These are phyloP conservation scores for Neofusicoccum sp. DNA, from an alignment of 2,329 filamentous ascomycete species.

Conservation along the genomic window DNA sequence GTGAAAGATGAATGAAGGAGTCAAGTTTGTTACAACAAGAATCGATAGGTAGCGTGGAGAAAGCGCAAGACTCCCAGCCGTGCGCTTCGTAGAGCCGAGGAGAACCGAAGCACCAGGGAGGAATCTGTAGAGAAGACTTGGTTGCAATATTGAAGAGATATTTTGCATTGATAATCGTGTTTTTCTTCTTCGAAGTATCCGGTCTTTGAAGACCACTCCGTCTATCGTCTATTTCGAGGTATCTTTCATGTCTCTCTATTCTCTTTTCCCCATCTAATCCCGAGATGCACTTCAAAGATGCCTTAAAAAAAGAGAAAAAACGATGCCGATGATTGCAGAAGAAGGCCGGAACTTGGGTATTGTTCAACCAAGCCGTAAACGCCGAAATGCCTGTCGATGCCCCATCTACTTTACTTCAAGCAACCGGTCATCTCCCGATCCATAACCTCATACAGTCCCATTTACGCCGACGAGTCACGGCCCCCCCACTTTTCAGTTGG, in stretches of 20 bases:
- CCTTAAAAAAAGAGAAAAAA: not conserved
- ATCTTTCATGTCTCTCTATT: not conserved
- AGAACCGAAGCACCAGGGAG: too few species aligned
- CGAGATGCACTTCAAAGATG: not conserved
- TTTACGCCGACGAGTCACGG: not conserved
- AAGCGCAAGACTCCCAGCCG: too few species aligned
- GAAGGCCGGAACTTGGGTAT: not conserved
- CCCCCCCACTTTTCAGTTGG: not conserved
- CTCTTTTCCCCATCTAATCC: not conserved
- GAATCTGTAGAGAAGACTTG: too few species aligned
- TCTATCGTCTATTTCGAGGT: conserved; percentile 8
- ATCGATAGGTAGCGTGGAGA: too few species aligned
- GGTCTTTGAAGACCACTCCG: too few species aligned
- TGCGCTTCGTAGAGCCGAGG: too few species aligned
- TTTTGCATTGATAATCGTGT: too few species aligned
- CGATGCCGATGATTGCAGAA: conserved; percentile 3
- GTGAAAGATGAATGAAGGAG: too few species aligned
- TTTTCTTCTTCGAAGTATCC: too few species aligned
- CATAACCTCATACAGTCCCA: not conserved
- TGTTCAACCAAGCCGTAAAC: conserved; percentile 8
- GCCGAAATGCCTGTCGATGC: conserved; percentile 2
- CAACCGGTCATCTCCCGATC: not conserved
- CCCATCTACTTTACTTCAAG: not conserved
- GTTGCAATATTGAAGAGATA: too few species aligned
- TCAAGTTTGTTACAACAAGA: too few species aligned